Conservation (phyloP, 192 early-diverging fungal genomes). For the Umbelopsis sp. region DNA sequence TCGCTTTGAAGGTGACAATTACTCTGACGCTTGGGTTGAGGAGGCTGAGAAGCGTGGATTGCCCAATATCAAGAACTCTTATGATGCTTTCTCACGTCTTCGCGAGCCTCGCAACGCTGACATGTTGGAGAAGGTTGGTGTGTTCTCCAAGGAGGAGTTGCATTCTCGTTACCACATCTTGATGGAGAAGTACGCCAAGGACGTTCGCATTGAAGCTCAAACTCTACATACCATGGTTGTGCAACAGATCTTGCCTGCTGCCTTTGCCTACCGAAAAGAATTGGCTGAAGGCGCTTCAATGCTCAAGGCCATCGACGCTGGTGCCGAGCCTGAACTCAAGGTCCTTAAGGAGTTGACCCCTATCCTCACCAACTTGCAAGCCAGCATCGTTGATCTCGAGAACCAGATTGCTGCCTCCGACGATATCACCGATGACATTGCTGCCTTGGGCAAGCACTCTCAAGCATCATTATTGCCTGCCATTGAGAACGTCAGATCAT, state of each 20-base stretch:
- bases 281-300: slow-evolving; percentile 77
- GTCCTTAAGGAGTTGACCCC: slow-evolving; percentile 70
- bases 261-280: slow-evolving; percentile 86
- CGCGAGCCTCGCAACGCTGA: slow-evolving; percentile 69
- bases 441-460: slow-evolving; percentile 16
- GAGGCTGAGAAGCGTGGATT: slow-evolving; percentile 95
- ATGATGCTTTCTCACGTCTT: slow-evolving; percentile 88
- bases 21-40: slow-evolving; percentile 89
- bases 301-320: slow-evolving; percentile 64
- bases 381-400: slow-evolving; percentile 59
- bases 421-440: slow-evolving; percentile 56
- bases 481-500: slow-evolving; percentile 72
- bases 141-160: slow-evolving; percentile 88
- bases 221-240: slow-evolving; percentile 82
- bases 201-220: slow-evolving; percentile 89
- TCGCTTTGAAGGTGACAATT: slow-evolving; percentile 97
- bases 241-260: slow-evolving; percentile 88
- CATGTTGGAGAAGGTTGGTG: slow-evolving; percentile 80
- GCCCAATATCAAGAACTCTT: slow-evolving; percentile 90
- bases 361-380: slow-evolving; percentile 60
- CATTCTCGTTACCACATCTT: slow-evolving; percentile 94
- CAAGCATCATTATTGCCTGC: slow-evolving; percentile 52
- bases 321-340: slow-evolving; percentile 67
- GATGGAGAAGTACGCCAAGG: slow-evolving; percentile 97
- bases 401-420: slow-evolving; percentile 62